A percentile compares a stretch with the other conserved stretches of the same genome.
These are phyloP conservation scores for Ophiostoma perfectum DNA, from an alignment of 2,329 filamentous ascomycete genomes.

Conservation along the genomic window DNA sequence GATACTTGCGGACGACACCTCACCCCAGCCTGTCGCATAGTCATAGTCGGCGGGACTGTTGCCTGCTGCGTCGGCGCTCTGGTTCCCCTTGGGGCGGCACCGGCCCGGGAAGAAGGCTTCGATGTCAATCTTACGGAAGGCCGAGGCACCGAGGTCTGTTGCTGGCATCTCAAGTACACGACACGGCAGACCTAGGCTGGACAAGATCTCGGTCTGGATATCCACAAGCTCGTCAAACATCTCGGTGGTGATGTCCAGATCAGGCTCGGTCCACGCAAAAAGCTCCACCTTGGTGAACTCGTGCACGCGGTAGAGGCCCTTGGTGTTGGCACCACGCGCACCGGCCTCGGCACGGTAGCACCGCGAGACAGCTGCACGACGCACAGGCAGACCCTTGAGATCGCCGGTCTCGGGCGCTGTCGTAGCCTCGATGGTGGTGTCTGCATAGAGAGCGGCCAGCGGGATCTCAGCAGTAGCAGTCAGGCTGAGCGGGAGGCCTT, in stretches of 20 bases:
- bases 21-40: constrained; percentile 71
- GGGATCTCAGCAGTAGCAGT: constrained; percentile 93
- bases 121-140: constrained; percentile 82
- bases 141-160: constrained; percentile 81
- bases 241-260: constrained; percentile 43
- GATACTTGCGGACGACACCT: constrained; percentile 83
- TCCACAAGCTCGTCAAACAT: constrained; percentile 80
- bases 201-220: constrained; percentile 79
- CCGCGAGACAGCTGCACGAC: constrained; percentile 77
- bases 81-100: constrained; percentile 33
- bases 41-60: constrained; percentile 37
- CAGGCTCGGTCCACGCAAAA: constrained; percentile 80
- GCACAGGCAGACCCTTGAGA: constrained; percentile 55
- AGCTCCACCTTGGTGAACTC: constrained; percentile 99
- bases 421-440: constrained; percentile 58
- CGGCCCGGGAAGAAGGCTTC: constrained; percentile 90
- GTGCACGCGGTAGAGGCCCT: constrained; percentile 92
- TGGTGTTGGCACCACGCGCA: constrained; percentile 80
- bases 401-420: constrained; percentile 31
- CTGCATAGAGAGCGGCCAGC: constrained; percentile 82
- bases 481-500: constrained; percentile 68
- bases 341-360: constrained; percentile 96
- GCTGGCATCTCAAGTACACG: constrained; percentile 91
- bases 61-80: background rate
- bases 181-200: constrained; percentile 71